Conservation (phyloP, 805 yeast genomes). For the Saccharomycopsis sp. region DNA sequence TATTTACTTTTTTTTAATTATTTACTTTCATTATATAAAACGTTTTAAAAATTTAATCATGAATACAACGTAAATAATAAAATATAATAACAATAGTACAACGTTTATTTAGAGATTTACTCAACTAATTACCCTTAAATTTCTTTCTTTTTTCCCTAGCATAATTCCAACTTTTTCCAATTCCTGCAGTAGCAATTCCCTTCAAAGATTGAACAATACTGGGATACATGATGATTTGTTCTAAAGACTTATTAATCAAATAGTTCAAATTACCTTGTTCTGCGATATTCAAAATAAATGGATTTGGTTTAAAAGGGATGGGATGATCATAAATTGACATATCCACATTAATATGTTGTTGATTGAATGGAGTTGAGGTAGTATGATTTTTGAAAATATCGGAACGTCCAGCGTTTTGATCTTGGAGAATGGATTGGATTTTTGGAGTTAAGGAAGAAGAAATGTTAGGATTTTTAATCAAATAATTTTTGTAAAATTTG, state of each 20-base stretch:
- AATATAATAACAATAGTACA: too few species aligned
- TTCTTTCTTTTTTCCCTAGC: constrained; percentile 59
- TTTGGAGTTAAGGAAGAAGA: not conserved
- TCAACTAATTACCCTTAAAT: constrained; percentile 4
- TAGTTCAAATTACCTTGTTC: constrained; percentile 25
- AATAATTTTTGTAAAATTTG: constrained; percentile 25
- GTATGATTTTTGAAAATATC: constrained; percentile 18
- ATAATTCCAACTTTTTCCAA: constrained; percentile 56
- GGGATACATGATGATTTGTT: constrained; percentile 52
- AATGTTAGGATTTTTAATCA: not conserved
- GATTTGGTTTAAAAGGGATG: constrained; percentile 24
- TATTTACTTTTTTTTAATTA: not conserved
- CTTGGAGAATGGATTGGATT: not conserved
- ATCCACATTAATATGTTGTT: not conserved
- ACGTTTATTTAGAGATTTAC: not conserved
- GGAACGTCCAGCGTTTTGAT: too few species aligned
- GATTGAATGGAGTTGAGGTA: not conserved
- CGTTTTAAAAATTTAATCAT: too few species aligned
- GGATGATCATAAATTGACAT: not conserved
- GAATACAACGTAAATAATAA: not conserved
- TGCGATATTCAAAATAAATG: constrained; percentile 2
- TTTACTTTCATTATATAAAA: too few species aligned
- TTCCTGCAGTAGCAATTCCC: constrained; percentile 84
- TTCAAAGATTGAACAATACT: constrained; percentile 68
- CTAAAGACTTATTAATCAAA: constrained; percentile 32